phyloP scores from a whole-genome alignment of 1,284 basidiomycete genomes.

The Ceraceosorus guamensis region DNA sequence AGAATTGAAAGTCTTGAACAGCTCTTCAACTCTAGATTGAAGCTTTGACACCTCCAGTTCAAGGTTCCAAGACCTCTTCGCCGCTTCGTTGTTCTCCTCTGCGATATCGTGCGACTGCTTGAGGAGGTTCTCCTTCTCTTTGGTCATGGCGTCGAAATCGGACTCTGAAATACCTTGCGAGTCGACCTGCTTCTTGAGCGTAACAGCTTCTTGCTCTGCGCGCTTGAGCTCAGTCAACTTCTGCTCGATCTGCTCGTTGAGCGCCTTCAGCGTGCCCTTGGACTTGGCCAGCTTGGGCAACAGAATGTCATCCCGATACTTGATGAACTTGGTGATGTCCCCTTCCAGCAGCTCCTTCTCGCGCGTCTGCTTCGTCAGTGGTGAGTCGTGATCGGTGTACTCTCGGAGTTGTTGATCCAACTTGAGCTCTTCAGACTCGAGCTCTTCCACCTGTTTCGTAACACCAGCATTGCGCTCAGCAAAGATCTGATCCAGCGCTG shows the following conservation, averaged over 20 bases:
- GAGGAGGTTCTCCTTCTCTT: background rate
- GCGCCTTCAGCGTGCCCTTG: conserved; percentile 28
- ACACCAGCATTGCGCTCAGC: conserved; percentile 20
- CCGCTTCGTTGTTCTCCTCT: background rate
- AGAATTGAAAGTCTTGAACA: conserved; percentile 4
- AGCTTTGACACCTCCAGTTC: background rate
- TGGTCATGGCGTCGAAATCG: conserved; percentile 1
- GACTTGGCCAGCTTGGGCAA: conserved; percentile 42
- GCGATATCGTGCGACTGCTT: background rate
- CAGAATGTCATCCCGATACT: conserved; percentile 41
- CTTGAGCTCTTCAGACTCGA: conserved; percentile 27
- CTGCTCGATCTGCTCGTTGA: conserved; percentile 5
- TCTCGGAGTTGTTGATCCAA: conserved; percentile 25
- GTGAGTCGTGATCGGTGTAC: conserved; percentile 28
- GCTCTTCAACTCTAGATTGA: conserved; percentile 3
- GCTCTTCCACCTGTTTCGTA: conserved; percentile 22
- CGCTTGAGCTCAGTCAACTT: background rate
- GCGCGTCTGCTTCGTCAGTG: conserved; percentile 31
- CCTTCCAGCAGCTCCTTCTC: conserved; percentile 34
- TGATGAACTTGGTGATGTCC: conserved; percentile 40
- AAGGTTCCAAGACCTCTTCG: background rate
- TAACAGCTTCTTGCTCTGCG: background rate
- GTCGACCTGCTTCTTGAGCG: background rate
- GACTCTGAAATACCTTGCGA: background rate
- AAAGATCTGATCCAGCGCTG: conserved; percentile 33